phyloP scores from a whole-genome alignment of 768 basidiomycete genomes.

The Calocybe cyanea region DNA sequence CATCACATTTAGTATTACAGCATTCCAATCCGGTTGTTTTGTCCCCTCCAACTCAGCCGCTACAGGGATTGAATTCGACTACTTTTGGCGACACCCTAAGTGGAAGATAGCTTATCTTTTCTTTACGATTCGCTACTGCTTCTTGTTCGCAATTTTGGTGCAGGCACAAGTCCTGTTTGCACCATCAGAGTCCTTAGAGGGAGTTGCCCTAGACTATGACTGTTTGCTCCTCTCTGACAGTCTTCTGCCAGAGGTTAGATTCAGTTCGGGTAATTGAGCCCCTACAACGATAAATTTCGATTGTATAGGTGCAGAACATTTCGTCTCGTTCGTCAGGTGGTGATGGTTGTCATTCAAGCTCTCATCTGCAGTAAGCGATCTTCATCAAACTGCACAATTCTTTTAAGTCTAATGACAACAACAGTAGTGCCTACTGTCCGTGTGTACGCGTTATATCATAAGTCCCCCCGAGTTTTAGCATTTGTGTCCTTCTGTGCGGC shows the following conservation, averaged over 20 bases:
- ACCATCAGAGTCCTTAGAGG: constrained; percentile 23
- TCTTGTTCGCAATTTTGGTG: constrained; percentile 35
- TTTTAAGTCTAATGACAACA: background rate
- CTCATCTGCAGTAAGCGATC: constrained; percentile 40
- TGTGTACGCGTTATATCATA: constrained; percentile 46
- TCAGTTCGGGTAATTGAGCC: background rate
- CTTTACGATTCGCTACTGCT: constrained; percentile 47
- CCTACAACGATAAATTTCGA: background rate
- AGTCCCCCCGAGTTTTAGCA: constrained; percentile 31
- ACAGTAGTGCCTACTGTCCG: constrained; percentile 44
- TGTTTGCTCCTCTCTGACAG: background rate
- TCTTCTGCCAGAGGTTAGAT: constrained; percentile 13
- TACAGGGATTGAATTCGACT: constrained; percentile 35
- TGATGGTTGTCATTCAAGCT: constrained; percentile 41
- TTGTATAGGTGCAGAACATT: constrained; percentile 35
- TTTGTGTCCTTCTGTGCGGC: constrained; percentile 29
- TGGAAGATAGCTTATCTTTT: constrained; percentile 38
- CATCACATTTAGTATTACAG: constrained; percentile 28
- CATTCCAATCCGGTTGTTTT: background rate
- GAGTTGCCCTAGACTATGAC: constrained; percentile 11
- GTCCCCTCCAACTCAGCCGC: background rate
- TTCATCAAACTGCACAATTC: background rate
- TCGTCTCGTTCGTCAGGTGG: constrained; percentile 34
- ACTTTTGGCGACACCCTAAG: constrained; percentile 42
- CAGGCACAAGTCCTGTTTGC: constrained; percentile 19